Evolutionary conservation across 2,329 filamentous ascomycete genomes (phyloP).

Genomic region (Teratosphaeria epicoccoides): DNA sequence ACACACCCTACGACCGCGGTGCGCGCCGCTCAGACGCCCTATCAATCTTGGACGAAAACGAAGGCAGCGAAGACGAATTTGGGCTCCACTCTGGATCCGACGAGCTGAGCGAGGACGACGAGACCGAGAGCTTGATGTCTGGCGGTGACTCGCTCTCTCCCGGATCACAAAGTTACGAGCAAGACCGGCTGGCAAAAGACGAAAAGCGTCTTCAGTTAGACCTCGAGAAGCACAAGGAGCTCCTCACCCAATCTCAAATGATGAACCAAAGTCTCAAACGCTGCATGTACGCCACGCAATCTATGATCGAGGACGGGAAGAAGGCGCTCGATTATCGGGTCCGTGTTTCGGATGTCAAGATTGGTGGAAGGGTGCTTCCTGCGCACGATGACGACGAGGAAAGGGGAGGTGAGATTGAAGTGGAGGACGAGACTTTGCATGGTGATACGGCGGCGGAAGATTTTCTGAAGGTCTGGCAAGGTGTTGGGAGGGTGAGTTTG

Average conservation of each 20-base stretch:
- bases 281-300: conserved; percentile 81
- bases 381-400: conserved; percentile 39
- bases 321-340: conserved; percentile 80
- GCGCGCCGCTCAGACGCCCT: conserved; percentile 25
- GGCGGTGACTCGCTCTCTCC: conserved; percentile 20
- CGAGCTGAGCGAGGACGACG: conserved; percentile 19
- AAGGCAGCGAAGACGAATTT: conserved; percentile 21
- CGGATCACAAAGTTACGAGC: conserved; percentile 32
- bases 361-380: conserved; percentile 69
- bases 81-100: conserved; percentile 13
- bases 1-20: conserved; percentile 31
- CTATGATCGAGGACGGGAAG: conserved; percentile 76
- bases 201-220: conserved; percentile 77
- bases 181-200: conserved; percentile 56
- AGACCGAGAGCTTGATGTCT: conserved; percentile 9
- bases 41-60: conserved; percentile 23
- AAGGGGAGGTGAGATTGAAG: conserved; percentile 11
- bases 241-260: conserved; percentile 82
- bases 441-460: conserved; percentile 15
- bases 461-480: conserved; percentile 15
- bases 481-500: conserved; percentile 5
- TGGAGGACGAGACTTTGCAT: conserved; percentile 13
- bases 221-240: conserved; percentile 75
- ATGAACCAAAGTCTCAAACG: conserved; percentile 90
- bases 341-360: conserved; percentile 63